Base-by-base conservation (phyloP, 2,329 filamentous ascomycete species). In the Dothiorella sarmentorum region DNA sequence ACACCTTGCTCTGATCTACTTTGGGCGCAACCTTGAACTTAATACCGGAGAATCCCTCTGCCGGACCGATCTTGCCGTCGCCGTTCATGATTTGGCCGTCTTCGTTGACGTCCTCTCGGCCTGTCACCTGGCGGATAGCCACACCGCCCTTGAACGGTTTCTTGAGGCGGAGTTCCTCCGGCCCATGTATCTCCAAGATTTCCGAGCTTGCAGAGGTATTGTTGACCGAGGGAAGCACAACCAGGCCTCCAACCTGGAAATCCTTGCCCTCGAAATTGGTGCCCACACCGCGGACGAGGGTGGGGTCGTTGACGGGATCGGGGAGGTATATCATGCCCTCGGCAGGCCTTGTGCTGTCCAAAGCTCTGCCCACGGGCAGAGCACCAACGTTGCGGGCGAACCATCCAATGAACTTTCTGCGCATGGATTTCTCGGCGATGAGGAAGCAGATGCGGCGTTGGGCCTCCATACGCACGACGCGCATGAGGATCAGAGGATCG, bases 401-500 rank as follows among this genome's bases (percentile, higher is more conserved):
- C 78, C 88, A 88, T 40, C 94, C 94, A 67, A 99, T 91, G 70
- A 97, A 96, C 71, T 77, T 84, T 67, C 93, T 86, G 67, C 90
- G 86, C 76, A 97, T 95, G 2, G 92, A 97, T 72, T 97, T 97
- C 67, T 95, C 92, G 20, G 94, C 94, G 62, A 96, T 94, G 51
- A 99, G 84, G 69, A 96, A 92, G 55, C 91, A 91, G 60, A 96
- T 90, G 56, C 94, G 90, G 65, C 94, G 89, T 64, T 88, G 86
- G 57, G 91, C 88, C 77, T 97, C 92, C 69, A 85, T 87, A 64
- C 90, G 89, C 60, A 97, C 84, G 13, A 91, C 91, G 64, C 92
- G 88, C 84, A 96, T 95, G 55, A 99, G 83, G 65, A 97, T 89
- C 53, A 99, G 82, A 56, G 91, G 93, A 69, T 99, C 94, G 70